phyloP scores from a whole-genome alignment of 2,329 filamentous ascomycete genomes.

The Pezizomycotina sp. region DNA sequence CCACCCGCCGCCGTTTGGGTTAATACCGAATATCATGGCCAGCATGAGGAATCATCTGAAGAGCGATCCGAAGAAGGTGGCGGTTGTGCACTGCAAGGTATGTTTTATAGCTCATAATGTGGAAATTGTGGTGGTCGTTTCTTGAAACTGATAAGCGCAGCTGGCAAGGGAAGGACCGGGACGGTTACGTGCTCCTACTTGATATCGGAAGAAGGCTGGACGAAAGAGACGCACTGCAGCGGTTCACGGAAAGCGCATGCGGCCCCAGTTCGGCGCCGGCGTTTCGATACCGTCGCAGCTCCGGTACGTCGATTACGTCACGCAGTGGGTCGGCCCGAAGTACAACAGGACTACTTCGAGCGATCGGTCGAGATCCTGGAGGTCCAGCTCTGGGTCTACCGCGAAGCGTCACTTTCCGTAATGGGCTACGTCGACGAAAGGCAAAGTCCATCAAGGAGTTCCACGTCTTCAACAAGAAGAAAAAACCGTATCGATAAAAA shows the following conservation, averaged over 20 bases:
- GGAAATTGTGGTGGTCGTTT: conserved; percentile 14
- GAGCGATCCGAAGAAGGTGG: conserved; percentile 45
- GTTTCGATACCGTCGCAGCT: conserved; percentile 88
- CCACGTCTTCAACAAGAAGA: conserved; percentile 65
- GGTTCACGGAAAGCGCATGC: conserved; percentile 77
- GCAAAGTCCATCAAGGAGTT: conserved; percentile 66
- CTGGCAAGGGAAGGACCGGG: conserved; percentile 84
- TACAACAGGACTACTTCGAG: conserved; percentile 67
- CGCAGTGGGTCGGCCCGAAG: conserved; percentile 32
- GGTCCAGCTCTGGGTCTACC: conserved; percentile 74
- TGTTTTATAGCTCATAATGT: background rate
- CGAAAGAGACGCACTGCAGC: conserved; percentile 44
- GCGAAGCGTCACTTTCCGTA: conserved; percentile 75
- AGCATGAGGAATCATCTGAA: conserved; percentile 82
- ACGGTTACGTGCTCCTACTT: conserved; percentile 78
- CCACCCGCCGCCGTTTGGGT: conserved; percentile 79
- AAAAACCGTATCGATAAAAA: conserved; percentile 39
- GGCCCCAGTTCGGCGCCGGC: conserved; percentile 70
- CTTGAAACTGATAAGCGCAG: conserved; percentile 28
- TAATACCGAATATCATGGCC: conserved; percentile 77
- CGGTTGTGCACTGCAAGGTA: conserved; percentile 88
- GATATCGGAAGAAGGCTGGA: conserved; percentile 69
- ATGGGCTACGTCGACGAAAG: conserved; percentile 68
- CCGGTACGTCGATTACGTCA: conserved; percentile 74
- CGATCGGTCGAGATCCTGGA: conserved; percentile 70